Evolutionary conservation across 805 yeast genomes (phyloP), one percentile per base, ranked within the genome.

Genomic region (Nakazawaea anatomiae): DNA sequence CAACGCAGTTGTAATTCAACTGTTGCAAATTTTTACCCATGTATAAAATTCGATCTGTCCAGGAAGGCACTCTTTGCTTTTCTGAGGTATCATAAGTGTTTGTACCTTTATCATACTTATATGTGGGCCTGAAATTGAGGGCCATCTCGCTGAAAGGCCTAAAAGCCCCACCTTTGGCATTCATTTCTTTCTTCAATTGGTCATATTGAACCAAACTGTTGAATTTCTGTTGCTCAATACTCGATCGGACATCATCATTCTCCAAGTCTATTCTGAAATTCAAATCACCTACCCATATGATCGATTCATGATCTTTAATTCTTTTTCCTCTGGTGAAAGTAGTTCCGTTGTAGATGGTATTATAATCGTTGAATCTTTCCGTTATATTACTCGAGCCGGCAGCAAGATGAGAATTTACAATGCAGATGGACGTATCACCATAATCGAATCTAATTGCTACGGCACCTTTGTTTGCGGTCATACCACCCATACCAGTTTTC

Each of bases 401-500:
- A 1, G 98, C 97, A 52, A 94, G 73, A 72, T 94, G 99, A 4
- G 95, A 83, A 3, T 84, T 83, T 10, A 92, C 81, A 56, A 92
- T 80, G 60, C 97, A 89, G 47, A 94, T 67, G 3, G 92, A 62
- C 1, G 79, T 69, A n/a, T 71, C 66, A 6, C 81, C 77, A 60
- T 63, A 80, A 38, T 74, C 72, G 56, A 79, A 77, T 44, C 80
- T 67, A 4, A 80, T 78, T 0, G 80, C 82, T 60, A 82, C 80
- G 3, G 77, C 83, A 18, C 85, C 85, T 58, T 80, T 80, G 46
- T 69, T 69, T 9, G 82, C 82, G 51, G 95, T 83, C 68, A 90
- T 83, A 5, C 99, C 99, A 34, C 96, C 96, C 47, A 92, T 75
- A 0, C 99, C 99, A 0, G 98, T 91, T 60, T 92, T 92, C 58